Evolutionary conservation across 495 filamentous ascomycete genomes (phyloP), one percentile per base, ranked within the genome.

Genomic region (Thozetella sp.): DNA sequence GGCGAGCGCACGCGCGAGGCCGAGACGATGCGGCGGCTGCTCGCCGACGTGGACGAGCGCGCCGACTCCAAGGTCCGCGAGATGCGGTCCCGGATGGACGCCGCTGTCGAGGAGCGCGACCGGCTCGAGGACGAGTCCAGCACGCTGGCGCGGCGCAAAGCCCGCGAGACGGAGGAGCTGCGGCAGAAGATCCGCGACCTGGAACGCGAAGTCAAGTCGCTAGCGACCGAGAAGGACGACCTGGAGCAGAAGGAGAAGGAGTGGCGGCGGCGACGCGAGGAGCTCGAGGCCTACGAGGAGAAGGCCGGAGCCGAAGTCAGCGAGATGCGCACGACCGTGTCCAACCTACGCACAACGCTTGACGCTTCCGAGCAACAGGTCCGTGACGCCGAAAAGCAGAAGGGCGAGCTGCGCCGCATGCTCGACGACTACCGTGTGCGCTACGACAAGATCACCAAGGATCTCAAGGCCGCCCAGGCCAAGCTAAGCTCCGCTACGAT

Each of bases 1-100:
- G 85, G 80, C 45, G 96, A 98, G 73, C 88, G 96, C 19, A 94
- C 91, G n/a, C 86, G 95, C 22, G 96, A 99, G 73, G 92, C 87
- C 2, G 94, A 99, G 72, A 97, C 92, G 1, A 97, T 99, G 94
- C 85, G 95, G 37, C 82, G 93, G 23, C 79, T 98, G 51, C 80
- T 99, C 9, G 88, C 87, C 50, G 95, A 98, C 57, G 92, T 92
- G 22, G 93, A 97, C 68, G 82, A 89, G 56, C 83, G 92, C 43
- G 83, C 95, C 12, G 93, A 97, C 34, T 76, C 80, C 34, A 90
- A 91, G 66, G 81, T 92, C 4, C 86, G 91, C 25, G 96, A 98
- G 63, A 93, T 96, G 86, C 89, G 93, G 65, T 89, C 93, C 64
- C 83, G 87, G 19, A 90, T 97, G 86, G 95, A 98, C 59, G 79